A percentile compares a stretch with the other conserved stretches of the same genome.
Conservation (phyloP, 257 asterid species). For the Prunella vulgaris region DNA sequence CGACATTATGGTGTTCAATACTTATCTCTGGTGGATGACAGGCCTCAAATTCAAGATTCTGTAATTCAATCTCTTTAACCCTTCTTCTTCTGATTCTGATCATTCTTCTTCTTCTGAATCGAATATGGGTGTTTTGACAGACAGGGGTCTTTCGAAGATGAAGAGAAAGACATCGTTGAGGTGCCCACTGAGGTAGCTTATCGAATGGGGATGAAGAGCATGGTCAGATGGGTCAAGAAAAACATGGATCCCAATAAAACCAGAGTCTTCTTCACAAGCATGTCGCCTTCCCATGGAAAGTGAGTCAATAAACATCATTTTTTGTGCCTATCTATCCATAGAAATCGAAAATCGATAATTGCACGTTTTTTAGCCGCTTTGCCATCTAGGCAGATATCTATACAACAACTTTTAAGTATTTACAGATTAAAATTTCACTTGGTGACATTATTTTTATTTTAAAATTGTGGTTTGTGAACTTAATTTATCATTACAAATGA, state of each 20-base stretch:
- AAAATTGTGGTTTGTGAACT: too few species aligned
- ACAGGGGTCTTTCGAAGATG: constrained; percentile 42
- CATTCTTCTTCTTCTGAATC: background rate
- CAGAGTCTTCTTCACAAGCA: constrained; percentile 62
- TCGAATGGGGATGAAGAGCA: constrained; percentile 59
- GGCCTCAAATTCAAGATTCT: constrained; percentile 42
- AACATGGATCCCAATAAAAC: constrained; percentile 49
- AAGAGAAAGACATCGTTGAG: constrained; percentile 41
- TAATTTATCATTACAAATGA: too few species aligned
- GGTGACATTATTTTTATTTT: too few species aligned
- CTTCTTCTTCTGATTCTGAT: background rate
- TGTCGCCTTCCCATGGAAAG: constrained; percentile 69
- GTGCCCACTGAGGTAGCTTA: constrained; percentile 57
- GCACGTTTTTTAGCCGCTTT: too few species aligned
- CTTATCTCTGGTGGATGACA: constrained; percentile 62
- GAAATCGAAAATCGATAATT: too few species aligned
- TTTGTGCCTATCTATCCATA: too few species aligned
- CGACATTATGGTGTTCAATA: constrained; percentile 52
- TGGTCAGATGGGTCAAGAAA: constrained; percentile 54
- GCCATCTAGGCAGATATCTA: too few species aligned
- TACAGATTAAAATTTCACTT: too few species aligned
- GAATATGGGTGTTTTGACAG: constrained; percentile 12
- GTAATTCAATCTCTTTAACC: constrained; percentile 11
- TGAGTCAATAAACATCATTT: too few species aligned
- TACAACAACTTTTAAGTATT: too few species aligned